Percentiles rank a stretch among this genome's conserved stretches.
Conservation (phyloP, 306 rosid species). For the Datisca glomerata region DNA sequence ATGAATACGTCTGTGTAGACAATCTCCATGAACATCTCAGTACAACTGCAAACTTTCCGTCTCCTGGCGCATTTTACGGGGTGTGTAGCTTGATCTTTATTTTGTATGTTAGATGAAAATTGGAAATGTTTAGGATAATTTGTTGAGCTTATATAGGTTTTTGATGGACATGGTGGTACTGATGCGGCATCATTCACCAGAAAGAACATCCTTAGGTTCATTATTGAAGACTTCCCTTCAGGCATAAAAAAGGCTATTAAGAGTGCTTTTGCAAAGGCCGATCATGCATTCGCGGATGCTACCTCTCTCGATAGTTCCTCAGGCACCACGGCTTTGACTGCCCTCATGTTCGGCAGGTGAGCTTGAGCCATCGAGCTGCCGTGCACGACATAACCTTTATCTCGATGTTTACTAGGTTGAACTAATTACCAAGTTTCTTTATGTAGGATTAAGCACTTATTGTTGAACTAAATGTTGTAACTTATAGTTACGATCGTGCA, state of each 20-base stretch:
- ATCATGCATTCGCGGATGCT: constrained; percentile 59
- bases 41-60: constrained; percentile 26
- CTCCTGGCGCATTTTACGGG: constrained; percentile 60
- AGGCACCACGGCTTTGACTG: constrained; percentile 65
- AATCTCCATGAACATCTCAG: constrained; percentile 40
- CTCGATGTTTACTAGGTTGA: no score
- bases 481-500: neutral
- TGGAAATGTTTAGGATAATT: neutral
- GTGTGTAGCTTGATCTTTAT: constrained; percentile 18
- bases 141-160: constrained; percentile 30
- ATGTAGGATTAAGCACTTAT: neutral
- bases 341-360: constrained; percentile 47
- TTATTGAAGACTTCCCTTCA: constrained; percentile 43
- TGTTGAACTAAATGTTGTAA: neutral
- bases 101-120: neutral
- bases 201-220: constrained; percentile 49
- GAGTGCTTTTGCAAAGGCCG: constrained; percentile 54
- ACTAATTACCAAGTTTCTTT: neutral
- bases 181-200: constrained; percentile 56
- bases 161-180: constrained; percentile 71
- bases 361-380: no score
- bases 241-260: constrained; percentile 38
- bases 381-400: no score
- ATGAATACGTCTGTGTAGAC: constrained; percentile 55
- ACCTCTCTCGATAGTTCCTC: constrained; percentile 59